Evolutionary conservation across 2,329 filamentous ascomycete genomes (phyloP).

Genomic region (Beauveria sp.): DNA sequence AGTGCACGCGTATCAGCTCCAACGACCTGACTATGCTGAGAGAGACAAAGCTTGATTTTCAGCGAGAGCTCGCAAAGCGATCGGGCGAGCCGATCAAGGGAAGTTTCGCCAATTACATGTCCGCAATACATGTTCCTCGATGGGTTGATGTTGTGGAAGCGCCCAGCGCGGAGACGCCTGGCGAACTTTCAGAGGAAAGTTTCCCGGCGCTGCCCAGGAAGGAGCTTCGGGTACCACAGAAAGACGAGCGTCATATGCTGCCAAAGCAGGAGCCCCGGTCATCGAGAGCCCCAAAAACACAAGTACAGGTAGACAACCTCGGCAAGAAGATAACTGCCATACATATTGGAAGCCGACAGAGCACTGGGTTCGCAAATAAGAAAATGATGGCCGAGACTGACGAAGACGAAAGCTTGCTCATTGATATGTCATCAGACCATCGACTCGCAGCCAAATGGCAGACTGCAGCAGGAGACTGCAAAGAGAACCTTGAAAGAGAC

Average conservation of each 20-base stretch:
- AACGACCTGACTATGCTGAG: conserved; percentile 26
- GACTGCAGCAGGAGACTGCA: not conserved
- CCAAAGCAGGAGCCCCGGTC: not conserved
- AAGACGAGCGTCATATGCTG: not conserved
- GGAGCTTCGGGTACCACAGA: not conserved
- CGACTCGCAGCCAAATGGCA: not conserved
- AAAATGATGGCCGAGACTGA: not conserved
- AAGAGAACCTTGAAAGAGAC: not conserved
- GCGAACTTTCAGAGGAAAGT: not conserved
- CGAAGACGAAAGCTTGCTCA: not conserved
- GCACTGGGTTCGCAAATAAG: not conserved
- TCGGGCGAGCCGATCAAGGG: conserved; percentile 21
- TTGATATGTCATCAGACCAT: not conserved
- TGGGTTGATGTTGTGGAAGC: not conserved
- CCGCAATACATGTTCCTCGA: not conserved
- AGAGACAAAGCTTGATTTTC: conserved; percentile 29
- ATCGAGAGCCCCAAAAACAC: not conserved
- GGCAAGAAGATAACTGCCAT: not conserved
- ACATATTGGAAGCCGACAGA: not conserved
- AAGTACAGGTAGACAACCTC: not conserved
- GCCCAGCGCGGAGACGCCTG: not conserved
- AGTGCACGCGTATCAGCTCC: conserved; percentile 30
- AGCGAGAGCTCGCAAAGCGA: conserved; percentile 20
- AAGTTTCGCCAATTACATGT: conserved; percentile 22
- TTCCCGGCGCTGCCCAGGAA: not conserved